Percentiles rank a stretch among this genome's conserved stretches.
phyloP scores from a whole-genome alignment of 768 basidiomycete species.

The Amanita muscaria region DNA sequence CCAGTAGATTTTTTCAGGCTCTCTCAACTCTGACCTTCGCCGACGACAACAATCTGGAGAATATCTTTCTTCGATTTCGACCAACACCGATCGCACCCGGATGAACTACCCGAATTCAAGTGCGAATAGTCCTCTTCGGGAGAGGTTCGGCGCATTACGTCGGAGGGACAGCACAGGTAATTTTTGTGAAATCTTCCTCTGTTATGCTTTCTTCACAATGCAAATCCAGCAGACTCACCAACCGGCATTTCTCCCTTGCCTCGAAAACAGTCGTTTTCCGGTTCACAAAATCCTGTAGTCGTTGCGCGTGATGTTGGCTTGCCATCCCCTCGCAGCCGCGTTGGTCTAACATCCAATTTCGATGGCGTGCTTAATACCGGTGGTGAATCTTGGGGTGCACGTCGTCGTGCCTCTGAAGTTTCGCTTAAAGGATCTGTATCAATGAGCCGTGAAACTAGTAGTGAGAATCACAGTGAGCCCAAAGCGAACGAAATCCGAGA shows the following conservation, averaged over 20 bases:
- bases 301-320: conserved; percentile 53
- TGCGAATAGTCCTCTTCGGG: conserved; percentile 50
- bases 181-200: conserved; percentile 4
- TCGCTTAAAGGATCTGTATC: conserved; percentile 33
- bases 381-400: conserved; percentile 62
- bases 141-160: conserved; percentile 55
- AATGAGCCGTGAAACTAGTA: conserved; percentile 28
- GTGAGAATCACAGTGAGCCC: conserved; percentile 29
- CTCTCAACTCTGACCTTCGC: conserved; percentile 83
- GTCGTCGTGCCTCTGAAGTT: conserved; percentile 54
- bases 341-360: conserved; percentile 50
- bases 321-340: conserved; percentile 61
- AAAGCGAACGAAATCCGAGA: conserved; percentile 48
- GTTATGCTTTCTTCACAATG: conserved; percentile 8
- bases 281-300: conserved; percentile 41
- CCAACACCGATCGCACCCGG: conserved; percentile 50
- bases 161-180: conserved; percentile 67
- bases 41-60: conserved; percentile 80
- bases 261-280: conserved; percentile 63
- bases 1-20: conserved; percentile 66
- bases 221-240: conserved; percentile 42
- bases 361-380: conserved; percentile 57
- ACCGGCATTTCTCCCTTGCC: conserved; percentile 34
- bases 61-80: conserved; percentile 51
- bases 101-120: conserved; percentile 40